Evolutionary conservation across 2,329 filamentous ascomycete genomes (phyloP).

Genomic region (Coniochaeta sp.): DNA sequence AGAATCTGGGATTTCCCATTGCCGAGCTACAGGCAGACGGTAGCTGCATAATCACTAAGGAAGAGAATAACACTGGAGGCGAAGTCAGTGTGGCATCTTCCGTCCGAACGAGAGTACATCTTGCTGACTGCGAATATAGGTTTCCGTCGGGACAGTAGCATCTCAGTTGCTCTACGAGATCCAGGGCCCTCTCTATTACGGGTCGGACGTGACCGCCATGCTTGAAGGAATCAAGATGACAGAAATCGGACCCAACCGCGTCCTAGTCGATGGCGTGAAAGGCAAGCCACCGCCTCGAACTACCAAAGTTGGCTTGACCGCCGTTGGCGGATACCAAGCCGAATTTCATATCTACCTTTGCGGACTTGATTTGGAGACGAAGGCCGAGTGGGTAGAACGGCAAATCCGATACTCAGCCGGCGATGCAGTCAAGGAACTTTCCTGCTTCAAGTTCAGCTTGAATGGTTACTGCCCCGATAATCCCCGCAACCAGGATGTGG

Average conservation of each 20-base stretch:
- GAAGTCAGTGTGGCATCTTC: constrained; percentile 7
- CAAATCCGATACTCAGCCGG: constrained; percentile 13
- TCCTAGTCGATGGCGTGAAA: constrained; percentile 24
- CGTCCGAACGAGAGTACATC: not conserved
- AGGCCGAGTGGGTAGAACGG: constrained; percentile 13
- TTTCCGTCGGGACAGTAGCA: constrained; percentile 9
- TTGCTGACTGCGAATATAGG: not conserved
- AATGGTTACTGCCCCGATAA: constrained; percentile 20
- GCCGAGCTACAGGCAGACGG: constrained; percentile 40
- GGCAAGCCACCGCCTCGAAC: constrained; percentile 23
- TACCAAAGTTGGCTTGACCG: constrained; percentile 21
- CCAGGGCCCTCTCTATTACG: constrained; percentile 27
- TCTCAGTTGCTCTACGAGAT: constrained; percentile 29
- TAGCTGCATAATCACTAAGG: constrained; percentile 18
- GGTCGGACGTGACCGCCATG: constrained; percentile 23
- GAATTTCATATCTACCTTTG: constrained; percentile 14
- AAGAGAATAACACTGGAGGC: constrained; percentile 16
- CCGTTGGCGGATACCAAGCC: constrained; percentile 17
- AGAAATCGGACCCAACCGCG: constrained; percentile 26
- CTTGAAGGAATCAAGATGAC: constrained; percentile 32
- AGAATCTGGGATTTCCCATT: constrained; percentile 40
- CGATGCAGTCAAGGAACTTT: constrained; percentile 14
- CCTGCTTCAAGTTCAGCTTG: constrained; percentile 21
- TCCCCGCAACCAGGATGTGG: constrained; percentile 22
- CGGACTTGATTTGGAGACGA: constrained; percentile 13